These are phyloP conservation scores for Penicillium lagena DNA, from an alignment of 495 filamentous ascomycete genomes.

Conservation along the genomic window DNA sequence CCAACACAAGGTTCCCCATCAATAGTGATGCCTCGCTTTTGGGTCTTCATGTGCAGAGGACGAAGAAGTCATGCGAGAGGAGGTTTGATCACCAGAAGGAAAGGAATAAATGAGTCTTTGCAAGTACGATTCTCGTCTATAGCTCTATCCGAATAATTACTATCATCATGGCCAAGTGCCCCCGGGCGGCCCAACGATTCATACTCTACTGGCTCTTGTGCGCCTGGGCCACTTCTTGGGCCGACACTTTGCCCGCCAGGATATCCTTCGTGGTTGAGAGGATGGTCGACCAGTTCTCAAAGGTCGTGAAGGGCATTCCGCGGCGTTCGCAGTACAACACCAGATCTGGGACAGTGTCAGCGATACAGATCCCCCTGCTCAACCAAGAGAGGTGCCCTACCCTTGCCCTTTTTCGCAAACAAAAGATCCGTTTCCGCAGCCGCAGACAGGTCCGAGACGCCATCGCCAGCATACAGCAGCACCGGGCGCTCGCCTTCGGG, in stretches of 20 bases:
- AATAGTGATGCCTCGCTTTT: too few species aligned
- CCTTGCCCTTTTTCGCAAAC: constrained; percentile 85
- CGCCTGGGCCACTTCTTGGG: constrained; percentile 23
- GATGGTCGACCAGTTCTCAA: constrained; percentile 73
- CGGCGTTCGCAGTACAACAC: constrained; percentile 74
- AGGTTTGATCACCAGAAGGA: too few species aligned
- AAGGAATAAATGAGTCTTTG: neutral
- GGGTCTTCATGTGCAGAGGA: too few species aligned
- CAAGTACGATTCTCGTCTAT: constrained; percentile 1
- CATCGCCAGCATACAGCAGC: constrained; percentile 86
- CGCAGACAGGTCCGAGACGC: constrained; percentile 82
- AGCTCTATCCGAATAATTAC: neutral
- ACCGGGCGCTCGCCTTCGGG: constrained; percentile 61
- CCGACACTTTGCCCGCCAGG: constrained; percentile 46
- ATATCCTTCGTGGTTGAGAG: constrained; percentile 69
- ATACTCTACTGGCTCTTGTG: constrained; percentile 7
- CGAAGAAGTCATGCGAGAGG: too few species aligned
- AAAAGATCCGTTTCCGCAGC: constrained; percentile 82
- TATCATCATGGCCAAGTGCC: too few species aligned
- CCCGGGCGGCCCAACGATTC: too few species aligned
- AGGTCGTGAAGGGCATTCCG: constrained; percentile 73
- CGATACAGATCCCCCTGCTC: neutral
- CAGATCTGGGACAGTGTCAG: constrained; percentile 50
- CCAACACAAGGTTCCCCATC: too few species aligned
- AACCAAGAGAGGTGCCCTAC: constrained; percentile 33